Percentiles rank a stretch among this genome's conserved stretches.
Evolutionary conservation across 2,329 filamentous ascomycete species (phyloP).

Genomic region (Spiromastix sp.): DNA sequence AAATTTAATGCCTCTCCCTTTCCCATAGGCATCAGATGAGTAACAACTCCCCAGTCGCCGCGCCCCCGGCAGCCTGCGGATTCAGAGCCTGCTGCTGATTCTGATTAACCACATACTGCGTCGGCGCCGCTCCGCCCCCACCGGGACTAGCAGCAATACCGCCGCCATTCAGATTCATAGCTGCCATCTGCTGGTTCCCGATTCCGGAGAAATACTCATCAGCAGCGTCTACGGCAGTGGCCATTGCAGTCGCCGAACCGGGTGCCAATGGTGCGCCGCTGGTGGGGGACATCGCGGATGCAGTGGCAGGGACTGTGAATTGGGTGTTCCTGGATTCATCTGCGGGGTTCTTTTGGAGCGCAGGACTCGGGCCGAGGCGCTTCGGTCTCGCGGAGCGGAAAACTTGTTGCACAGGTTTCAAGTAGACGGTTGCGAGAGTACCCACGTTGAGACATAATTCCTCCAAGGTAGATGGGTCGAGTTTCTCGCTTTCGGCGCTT

Average conservation of each 20-base stretch:
- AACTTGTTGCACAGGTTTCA: constrained; percentile 95
- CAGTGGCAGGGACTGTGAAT: constrained; percentile 23
- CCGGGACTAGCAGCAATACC: constrained; percentile 49
- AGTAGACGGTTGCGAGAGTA: constrained; percentile 90
- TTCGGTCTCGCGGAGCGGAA: constrained; percentile 81
- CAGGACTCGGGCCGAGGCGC: constrained; percentile 70
- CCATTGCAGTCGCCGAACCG: constrained; percentile 41
- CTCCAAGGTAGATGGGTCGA: constrained; percentile 83
- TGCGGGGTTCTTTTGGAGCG: constrained; percentile 60
- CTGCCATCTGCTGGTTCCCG: constrained; percentile 62
- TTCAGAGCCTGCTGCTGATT: constrained; percentile 68
- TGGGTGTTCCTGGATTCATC: constrained; percentile 30
- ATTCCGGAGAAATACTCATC: constrained; percentile 81
- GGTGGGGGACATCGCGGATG: constrained; percentile 19
- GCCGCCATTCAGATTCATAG: constrained; percentile 56
- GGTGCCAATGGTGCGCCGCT: constrained; percentile 12
- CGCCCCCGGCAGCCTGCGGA: constrained; percentile 52
- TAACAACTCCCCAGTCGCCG: constrained; percentile 61
- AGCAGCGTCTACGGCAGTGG: constrained; percentile 68
- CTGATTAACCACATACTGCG: constrained; percentile 64
- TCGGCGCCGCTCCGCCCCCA: constrained; percentile 42
- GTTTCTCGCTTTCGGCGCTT: constrained; percentile 87
- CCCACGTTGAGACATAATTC: constrained; percentile 97
- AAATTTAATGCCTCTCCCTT: no score
- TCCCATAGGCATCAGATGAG: constrained; percentile 10